A percentile compares a stretch with the other conserved stretches of the same genome.
Evolutionary conservation across 768 basidiomycete genomes (phyloP).

Genomic region (Fibroporia radiculosa): DNA sequence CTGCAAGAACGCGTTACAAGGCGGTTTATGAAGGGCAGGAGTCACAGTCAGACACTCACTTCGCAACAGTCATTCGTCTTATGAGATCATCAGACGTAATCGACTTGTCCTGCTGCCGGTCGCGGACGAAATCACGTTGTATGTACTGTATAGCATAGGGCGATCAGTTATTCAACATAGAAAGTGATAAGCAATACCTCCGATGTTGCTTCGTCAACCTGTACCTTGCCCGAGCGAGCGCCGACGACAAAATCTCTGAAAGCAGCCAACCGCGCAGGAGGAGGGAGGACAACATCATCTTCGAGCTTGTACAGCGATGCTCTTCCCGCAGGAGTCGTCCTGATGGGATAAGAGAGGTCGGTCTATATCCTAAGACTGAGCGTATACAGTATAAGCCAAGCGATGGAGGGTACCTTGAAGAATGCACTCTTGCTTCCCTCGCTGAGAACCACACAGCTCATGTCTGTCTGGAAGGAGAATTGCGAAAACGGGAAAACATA

Average conservation of each 20-base stretch:
- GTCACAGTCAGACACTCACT: constrained; percentile 35
- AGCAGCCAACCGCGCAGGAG: constrained; percentile 36
- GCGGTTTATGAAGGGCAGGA: background rate
- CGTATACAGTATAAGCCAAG: background rate
- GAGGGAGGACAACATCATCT: constrained; percentile 37
- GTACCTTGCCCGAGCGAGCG: constrained; percentile 51
- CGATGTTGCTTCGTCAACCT: constrained; percentile 47
- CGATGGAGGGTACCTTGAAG: constrained; percentile 43
- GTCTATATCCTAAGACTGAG: too few species aligned
- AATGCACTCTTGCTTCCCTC: constrained; percentile 66
- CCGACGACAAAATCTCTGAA: constrained; percentile 56
- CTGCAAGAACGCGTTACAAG: constrained; percentile 28
- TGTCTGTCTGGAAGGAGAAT: constrained; percentile 67
- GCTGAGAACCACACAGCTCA: constrained; percentile 54
- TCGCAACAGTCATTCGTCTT: constrained; percentile 59
- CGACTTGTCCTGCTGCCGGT: constrained; percentile 30
- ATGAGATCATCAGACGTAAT: constrained; percentile 56
- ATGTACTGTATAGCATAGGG: constrained; percentile 41
- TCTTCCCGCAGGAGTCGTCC: constrained; percentile 7
- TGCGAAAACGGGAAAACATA: constrained; percentile 73
- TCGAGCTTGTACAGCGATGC: constrained; percentile 42
- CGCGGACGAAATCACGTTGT: constrained; percentile 63
- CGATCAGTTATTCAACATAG: background rate
- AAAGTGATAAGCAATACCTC: constrained; percentile 33
- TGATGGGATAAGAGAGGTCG: constrained; percentile 35